phyloP scores from a whole-genome alignment of 176 grass and related monocot species.

The Paspalum vaginatum region DNA sequence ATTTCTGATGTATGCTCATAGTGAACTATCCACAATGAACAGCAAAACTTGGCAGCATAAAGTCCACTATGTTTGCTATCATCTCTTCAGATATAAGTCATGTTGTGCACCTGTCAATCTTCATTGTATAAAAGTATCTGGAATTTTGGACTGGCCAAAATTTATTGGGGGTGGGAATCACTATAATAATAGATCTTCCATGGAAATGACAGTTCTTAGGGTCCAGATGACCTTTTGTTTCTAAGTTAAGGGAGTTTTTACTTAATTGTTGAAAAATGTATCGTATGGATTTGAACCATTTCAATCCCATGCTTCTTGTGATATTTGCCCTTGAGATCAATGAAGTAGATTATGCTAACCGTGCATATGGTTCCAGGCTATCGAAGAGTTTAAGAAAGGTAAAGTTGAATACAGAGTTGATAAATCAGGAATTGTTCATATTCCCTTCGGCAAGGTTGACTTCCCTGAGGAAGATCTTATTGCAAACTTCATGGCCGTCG shows the following conservation, averaged over 20 bases:
- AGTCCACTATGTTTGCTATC: not conserved
- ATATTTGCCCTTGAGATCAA: conserved; percentile 10
- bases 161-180: not conserved
- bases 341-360: conserved; percentile 38
- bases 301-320: conserved; percentile 14
- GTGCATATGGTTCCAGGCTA: conserved; percentile 70
- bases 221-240: not conserved
- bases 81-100: not conserved
- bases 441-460: conserved; percentile 86
- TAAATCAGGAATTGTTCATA: conserved; percentile 91
- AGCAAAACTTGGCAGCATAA: not conserved
- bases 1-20: not conserved
- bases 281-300: not conserved
- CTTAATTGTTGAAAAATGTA: not conserved
- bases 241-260: not conserved
- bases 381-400: conserved; percentile 97
- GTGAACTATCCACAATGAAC: conserved; percentile 10
- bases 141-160: not conserved
- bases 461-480: conserved; percentile 93
- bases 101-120: not conserved
- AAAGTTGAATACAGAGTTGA: conserved; percentile 99
- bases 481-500: conserved; percentile 88
- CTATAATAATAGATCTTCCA: conserved; percentile 5
- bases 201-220: conserved; percentile 3
- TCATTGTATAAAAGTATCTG: not conserved